These are phyloP conservation scores for Naganishia kalamii DNA, from an alignment of 768 basidiomycete species.

Conservation along the genomic window DNA sequence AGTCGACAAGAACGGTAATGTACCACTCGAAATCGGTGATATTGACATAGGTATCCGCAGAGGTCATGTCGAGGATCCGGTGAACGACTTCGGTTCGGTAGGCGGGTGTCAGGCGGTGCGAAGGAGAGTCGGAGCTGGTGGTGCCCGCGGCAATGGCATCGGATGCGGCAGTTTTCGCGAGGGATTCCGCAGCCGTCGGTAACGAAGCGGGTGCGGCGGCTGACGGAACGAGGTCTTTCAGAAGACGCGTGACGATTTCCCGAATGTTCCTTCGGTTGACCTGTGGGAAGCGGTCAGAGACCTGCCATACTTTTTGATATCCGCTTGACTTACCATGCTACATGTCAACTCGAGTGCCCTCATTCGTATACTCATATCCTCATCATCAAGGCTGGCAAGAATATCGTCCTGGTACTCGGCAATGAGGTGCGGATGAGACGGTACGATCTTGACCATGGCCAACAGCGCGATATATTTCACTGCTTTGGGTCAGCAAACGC, in stretches of 20 bases:
- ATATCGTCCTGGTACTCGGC: conserved; percentile 89
- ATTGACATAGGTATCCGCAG: conserved; percentile 74
- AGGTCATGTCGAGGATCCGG: conserved; percentile 78
- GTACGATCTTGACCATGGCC: conserved; percentile 92
- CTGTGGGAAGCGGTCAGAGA: conserved; percentile 49
- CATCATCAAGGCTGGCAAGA: conserved; percentile 78
- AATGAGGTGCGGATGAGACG: conserved; percentile 79
- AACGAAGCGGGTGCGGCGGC: conserved; percentile 50
- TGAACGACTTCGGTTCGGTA: conserved; percentile 79
- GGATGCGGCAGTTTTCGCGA: conserved; percentile 55
- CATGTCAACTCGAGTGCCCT: conserved; percentile 87
- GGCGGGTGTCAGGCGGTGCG: conserved; percentile 56
- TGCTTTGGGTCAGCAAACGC: conserved; percentile 42
- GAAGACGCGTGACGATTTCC: conserved; percentile 78
- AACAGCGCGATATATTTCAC: conserved; percentile 96
- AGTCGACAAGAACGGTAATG: conserved; percentile 83
- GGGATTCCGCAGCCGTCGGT: conserved; percentile 30
- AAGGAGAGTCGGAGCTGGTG: conserved; percentile 50
- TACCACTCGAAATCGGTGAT: conserved; percentile 96
- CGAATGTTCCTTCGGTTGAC: conserved; percentile 77
- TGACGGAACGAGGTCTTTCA: conserved; percentile 71
- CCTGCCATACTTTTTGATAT: not conserved
- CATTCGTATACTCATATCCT: conserved; percentile 93
- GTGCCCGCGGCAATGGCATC: conserved; percentile 29
- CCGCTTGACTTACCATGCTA: conserved; percentile 65